Percentiles rank a stretch among this genome's conserved stretches.
Conservation (phyloP, 2,329 filamentous ascomycete genomes). For the Sordariomycetes sp. region DNA sequence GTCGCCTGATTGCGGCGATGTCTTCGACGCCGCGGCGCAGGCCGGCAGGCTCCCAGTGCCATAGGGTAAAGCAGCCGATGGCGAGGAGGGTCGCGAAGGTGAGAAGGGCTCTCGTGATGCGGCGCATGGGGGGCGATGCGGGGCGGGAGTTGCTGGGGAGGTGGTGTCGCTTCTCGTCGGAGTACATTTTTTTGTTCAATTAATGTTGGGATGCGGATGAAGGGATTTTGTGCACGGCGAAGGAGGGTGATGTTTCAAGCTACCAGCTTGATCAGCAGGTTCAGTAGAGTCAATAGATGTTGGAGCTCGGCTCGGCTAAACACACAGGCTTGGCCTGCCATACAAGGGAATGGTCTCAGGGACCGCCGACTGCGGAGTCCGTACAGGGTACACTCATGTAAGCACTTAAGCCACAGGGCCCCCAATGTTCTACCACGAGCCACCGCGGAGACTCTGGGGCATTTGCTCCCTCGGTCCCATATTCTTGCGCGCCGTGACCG, state of each 20-base stretch:
- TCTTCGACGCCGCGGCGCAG: not conserved
- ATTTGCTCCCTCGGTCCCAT: too few relatives aligned
- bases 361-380: too few relatives aligned
- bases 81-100: constrained; percentile 12
- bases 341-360: too few relatives aligned
- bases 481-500: too few relatives aligned
- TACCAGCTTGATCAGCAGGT: not conserved
- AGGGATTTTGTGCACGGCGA: constrained; percentile 5
- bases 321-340: not conserved
- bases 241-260: not conserved
- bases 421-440: too few relatives aligned
- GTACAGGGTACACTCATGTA: too few relatives aligned
- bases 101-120: constrained; percentile 5
- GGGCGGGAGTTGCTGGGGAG: not conserved
- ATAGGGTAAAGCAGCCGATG: constrained; percentile 9
- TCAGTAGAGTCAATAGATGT: not conserved
- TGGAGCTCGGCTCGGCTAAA: not conserved
- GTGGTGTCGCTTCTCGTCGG: not conserved
- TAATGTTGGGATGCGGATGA: constrained; percentile 10
- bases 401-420: too few relatives aligned
- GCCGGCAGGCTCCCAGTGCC: constrained; percentile 1
- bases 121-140: not conserved
- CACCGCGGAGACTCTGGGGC: too few relatives aligned
- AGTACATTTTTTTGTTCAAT: not conserved
- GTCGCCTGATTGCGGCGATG: constrained; percentile 7